phyloP scores from a whole-genome alignment of 2,329 filamentous ascomycete genomes.

The Talaromyces sp. region DNA sequence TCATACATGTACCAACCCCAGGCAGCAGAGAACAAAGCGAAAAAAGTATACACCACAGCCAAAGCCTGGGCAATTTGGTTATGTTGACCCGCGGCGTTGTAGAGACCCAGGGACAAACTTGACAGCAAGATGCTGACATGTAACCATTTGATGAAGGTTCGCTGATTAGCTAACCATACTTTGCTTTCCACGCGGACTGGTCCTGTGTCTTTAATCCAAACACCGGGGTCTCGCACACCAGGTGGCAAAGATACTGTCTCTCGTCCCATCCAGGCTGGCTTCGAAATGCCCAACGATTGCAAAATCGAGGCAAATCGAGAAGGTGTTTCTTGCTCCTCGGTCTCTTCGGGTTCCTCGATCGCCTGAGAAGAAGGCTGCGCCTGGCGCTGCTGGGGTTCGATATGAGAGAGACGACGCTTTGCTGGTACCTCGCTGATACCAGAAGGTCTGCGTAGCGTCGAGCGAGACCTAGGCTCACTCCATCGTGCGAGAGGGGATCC shows the following conservation, averaged over 20 bases:
- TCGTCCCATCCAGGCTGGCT: conserved; percentile 64
- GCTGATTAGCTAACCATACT: conserved; percentile 97
- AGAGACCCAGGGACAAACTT: conserved; percentile 78
- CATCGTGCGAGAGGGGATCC: conserved; percentile 39
- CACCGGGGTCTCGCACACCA: conserved; percentile 80
- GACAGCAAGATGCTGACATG: conserved; percentile 89
- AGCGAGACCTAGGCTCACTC: conserved; percentile 28
- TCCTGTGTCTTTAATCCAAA: conserved; percentile 93
- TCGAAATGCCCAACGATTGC: conserved; percentile 78
- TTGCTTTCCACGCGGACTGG: conserved; percentile 94
- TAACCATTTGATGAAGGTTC: conserved; percentile 98
- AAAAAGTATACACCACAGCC: conserved; percentile 78
- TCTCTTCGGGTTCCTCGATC: conserved; percentile 35
- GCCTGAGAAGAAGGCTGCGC: conserved; percentile 33
- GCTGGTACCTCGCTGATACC: conserved; percentile 27
- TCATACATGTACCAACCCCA: conserved; percentile 90
- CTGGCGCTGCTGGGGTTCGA: conserved; percentile 39
- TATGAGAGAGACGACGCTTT: conserved; percentile 41
- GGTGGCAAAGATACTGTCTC: conserved; percentile 68
- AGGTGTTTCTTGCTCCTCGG: conserved; percentile 41
- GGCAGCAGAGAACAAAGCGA: conserved; percentile 78
- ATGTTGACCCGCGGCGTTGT: conserved; percentile 77
- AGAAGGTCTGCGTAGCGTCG: conserved; percentile 25
- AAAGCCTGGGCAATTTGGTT: conserved; percentile 76
- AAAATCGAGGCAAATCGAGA: conserved; percentile 70